Percentiles rank a stretch among this genome's conserved stretches.
Conservation (phyloP, 495 filamentous ascomycete genomes). For the Podospora bellae-mahoneyi region DNA sequence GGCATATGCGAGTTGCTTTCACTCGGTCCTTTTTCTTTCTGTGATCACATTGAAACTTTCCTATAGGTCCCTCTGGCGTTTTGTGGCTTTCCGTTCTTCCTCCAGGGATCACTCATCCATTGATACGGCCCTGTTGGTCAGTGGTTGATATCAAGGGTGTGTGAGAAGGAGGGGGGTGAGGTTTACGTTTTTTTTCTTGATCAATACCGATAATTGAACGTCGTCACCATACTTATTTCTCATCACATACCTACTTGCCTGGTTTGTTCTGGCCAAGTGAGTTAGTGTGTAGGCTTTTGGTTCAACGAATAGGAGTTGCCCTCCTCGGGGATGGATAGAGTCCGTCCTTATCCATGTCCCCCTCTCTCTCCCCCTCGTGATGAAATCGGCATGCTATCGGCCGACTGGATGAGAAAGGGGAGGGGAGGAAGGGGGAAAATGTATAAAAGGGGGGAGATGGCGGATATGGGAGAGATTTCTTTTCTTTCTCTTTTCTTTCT, state of each 20-base stretch:
- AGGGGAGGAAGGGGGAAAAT: conserved; percentile 33
- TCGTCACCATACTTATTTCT: conserved; percentile 33
- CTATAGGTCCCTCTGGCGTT: not conserved
- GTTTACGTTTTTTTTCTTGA: conserved; percentile 24
- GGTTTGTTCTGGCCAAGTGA: conserved; percentile 34
- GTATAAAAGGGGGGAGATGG: conserved; percentile 63
- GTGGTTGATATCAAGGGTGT: conserved; percentile 33
- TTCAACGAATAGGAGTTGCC: not conserved
- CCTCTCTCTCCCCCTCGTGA: conserved; percentile 32
- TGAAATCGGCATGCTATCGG: conserved; percentile 32
- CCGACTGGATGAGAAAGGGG: conserved; percentile 2
- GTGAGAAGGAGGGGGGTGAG: conserved; percentile 41
- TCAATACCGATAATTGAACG: conserved; percentile 24
- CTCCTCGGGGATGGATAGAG: not conserved
- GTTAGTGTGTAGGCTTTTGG: conserved; percentile 34
- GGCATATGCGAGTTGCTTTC: conserved; percentile 38
- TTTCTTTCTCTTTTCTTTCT: conserved; percentile 57
- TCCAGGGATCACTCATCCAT: conserved; percentile 43
- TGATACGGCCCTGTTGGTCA: conserved; percentile 35
- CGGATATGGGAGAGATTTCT: conserved; percentile 34
- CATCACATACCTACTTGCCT: conserved; percentile 29
- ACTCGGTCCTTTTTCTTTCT: not conserved
- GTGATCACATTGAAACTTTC: not conserved
- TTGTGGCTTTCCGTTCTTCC: conserved; percentile 1
- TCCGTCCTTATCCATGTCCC: conserved; percentile 40